These are phyloP conservation scores for Penicillium egyptiacum DNA, from an alignment of 495 filamentous ascomycete genomes.

Conservation along the genomic window DNA sequence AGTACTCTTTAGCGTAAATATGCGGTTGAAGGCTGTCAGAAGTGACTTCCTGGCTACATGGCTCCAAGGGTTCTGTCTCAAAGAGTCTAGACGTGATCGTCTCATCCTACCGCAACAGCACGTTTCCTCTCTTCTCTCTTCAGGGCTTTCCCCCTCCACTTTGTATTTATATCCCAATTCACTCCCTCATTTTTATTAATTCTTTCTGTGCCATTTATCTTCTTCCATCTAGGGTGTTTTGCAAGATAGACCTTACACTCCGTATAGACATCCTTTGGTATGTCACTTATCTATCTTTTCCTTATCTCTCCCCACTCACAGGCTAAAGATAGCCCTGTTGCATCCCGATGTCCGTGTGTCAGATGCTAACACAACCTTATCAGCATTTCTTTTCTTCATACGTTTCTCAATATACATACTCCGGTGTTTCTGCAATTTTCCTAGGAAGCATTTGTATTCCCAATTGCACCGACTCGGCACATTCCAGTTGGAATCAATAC, in stretches of 20 bases:
- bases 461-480: slow-evolving; percentile 9
- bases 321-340: slow-evolving; percentile 23
- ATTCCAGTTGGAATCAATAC: slow-evolving; percentile 2
- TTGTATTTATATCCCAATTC: slow-evolving; percentile 6
- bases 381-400: slow-evolving; percentile 4
- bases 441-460: slow-evolving; percentile 3
- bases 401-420: slow-evolving; percentile 13
- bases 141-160: background rate
- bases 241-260: background rate
- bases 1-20: background rate
- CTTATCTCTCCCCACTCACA: slow-evolving; percentile 35
- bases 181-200: background rate
- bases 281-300: background rate
- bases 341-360: slow-evolving; percentile 1
- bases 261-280: slow-evolving; percentile 6
- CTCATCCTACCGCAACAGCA: slow-evolving; percentile 14
- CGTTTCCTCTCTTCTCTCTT: background rate
- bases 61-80: background rate
- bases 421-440: background rate
- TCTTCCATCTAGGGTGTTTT: background rate
- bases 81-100: slow-evolving; percentile 16
- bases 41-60: slow-evolving; percentile 5
- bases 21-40: background rate
- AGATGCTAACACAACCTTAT: slow-evolving; percentile 16
- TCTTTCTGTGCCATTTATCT: background rate